A percentile compares a stretch with the other conserved stretches of the same genome.
phyloP scores from a whole-genome alignment of 2,329 filamentous ascomycete genomes.

The Pseudohalonectria lignicola region DNA sequence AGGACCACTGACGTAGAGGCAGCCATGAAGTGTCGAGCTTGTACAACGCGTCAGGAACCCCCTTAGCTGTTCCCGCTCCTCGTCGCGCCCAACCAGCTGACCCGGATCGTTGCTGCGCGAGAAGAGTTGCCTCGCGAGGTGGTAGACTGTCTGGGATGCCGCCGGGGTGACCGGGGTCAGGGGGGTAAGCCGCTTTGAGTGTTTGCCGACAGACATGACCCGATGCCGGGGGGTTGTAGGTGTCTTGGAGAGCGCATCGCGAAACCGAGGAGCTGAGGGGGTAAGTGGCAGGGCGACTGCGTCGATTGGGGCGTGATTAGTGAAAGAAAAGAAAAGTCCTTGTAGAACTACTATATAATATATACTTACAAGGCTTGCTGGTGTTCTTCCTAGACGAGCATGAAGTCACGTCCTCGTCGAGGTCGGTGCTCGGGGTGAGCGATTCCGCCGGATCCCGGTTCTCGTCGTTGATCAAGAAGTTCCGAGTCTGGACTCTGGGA shows the following conservation, averaged over 20 bases:
- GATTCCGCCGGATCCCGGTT: conserved; percentile 46
- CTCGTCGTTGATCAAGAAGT: conserved; percentile 48
- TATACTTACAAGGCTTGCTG: conserved; percentile 9
- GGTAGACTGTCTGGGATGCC: conserved; percentile 66
- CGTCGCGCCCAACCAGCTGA: conserved; percentile 67
- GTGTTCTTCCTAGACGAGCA: conserved; percentile 13
- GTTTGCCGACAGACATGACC: conserved; percentile 64
- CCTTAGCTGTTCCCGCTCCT: conserved; percentile 52
- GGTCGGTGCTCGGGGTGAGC: conserved; percentile 26
- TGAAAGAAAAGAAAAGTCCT: background rate
- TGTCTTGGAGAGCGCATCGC: conserved; percentile 63
- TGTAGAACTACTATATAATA: too few species aligned
- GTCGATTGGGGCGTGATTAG: too few species aligned
- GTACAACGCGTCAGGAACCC: conserved; percentile 58
- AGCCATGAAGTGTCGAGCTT: conserved; percentile 46
- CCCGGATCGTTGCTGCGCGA: conserved; percentile 66
- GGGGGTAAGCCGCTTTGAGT: conserved; percentile 69
- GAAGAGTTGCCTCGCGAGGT: conserved; percentile 78
- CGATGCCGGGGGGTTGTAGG: conserved; percentile 76
- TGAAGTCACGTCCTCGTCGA: conserved; percentile 24
- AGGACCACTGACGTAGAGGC: conserved; percentile 89
- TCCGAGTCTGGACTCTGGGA: conserved; percentile 30
- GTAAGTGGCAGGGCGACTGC: conserved; percentile 41
- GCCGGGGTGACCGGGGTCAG: conserved; percentile 63
- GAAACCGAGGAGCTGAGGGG: conserved; percentile 65